A percentile compares a stretch with the other conserved stretches of the same genome.
Conservation (phyloP, 768 basidiomycete species). For the Phylloporus arenicola region DNA sequence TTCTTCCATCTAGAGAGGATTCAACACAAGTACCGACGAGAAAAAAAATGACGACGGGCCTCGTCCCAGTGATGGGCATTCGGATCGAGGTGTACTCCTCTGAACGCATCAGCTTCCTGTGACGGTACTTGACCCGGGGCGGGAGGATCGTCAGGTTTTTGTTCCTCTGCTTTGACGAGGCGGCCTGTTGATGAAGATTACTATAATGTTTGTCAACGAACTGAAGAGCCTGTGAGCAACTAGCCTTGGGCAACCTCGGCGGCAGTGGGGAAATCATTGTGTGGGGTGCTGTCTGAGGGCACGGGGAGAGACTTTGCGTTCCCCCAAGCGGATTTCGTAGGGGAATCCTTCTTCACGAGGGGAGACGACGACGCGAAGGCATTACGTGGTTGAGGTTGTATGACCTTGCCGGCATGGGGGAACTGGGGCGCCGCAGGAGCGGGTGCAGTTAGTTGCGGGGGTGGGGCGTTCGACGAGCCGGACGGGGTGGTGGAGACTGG, state of each 20-base stretch:
- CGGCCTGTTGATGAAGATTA: slow-evolving; percentile 21
- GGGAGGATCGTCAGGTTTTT: slow-evolving; percentile 49
- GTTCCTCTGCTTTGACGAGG: slow-evolving; percentile 27
- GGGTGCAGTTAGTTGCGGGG: slow-evolving; percentile 43
- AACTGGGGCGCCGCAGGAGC: slow-evolving; percentile 42
- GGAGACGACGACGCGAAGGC: slow-evolving; percentile 29
- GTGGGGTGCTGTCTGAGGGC: slow-evolving; percentile 37
- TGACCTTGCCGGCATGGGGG: slow-evolving; percentile 57
- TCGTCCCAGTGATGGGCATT: slow-evolving; percentile 98
- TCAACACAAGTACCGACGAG: background rate
- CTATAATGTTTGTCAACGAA: background rate
- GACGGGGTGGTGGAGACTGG: slow-evolving; percentile 49
- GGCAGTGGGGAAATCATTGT: slow-evolving; percentile 90
- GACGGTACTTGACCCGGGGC: slow-evolving; percentile 52
- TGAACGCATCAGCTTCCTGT: slow-evolving; percentile 89
- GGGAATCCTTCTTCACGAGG: slow-evolving; percentile 30
- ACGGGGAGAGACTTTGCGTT: slow-evolving; percentile 41
- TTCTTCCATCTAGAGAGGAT: slow-evolving; percentile 66
- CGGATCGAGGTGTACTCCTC: slow-evolving; percentile 89
- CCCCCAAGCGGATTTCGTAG: slow-evolving; percentile 66
- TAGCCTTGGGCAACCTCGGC: slow-evolving; percentile 88
- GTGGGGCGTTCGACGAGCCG: slow-evolving; percentile 37
- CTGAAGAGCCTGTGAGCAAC: slow-evolving; percentile 18
- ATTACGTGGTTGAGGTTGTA: slow-evolving; percentile 55
- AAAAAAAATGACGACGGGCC: slow-evolving; percentile 45